Evolutionary conservation across 1,284 basidiomycete genomes (phyloP), one percentile per base, ranked within the genome.

Genomic region (Cryptococcus amylolentus): DNA sequence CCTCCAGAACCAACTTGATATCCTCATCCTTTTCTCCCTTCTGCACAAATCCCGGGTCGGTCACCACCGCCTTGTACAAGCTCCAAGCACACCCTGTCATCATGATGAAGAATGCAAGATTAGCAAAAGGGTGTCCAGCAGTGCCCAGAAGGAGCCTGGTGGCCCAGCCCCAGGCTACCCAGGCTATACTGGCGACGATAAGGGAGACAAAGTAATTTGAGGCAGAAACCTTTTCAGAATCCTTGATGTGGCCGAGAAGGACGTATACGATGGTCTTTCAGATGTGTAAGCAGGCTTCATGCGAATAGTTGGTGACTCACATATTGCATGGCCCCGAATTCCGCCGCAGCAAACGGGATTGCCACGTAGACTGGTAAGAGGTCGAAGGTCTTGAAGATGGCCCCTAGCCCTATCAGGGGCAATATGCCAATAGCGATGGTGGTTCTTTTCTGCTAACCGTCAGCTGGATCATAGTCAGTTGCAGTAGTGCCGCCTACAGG

Each of bases 311-410:
- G 26, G 9, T 20, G 6, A 80, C 87, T 61, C 75, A 93, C 88
- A 71, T 97, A 88, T 71, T 97, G 93, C 88, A 95, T 91, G 40
- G 83, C 88, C 67, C 91, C 92, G 76, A 94, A 91, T 65, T 91
- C 85, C 0, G 87, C 91, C 64, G 88, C 80, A 0, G 88, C 87
- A 47, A 96, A 83, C 16, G 92, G 81, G 38, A 92, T 77, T 4
- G 88, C 90, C 2, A 88, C 88, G 78, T 93, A 98, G 86, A 91
- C 93, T 28, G 93, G 91, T 18, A 96, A 78, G 50, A 88, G 82
- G 45, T 84, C 83, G 55, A 96, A 80, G 5, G 89, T 91, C 70
- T 83, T 85, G 73, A 96, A 94, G 60, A 92, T 88, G 61, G 89
- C 74, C 63, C 85, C 88, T 64, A 97, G 81, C 65, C 88, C 87